Conservation (phyloP, 73 alveolate species). For the Blepharisma japonicum region DNA sequence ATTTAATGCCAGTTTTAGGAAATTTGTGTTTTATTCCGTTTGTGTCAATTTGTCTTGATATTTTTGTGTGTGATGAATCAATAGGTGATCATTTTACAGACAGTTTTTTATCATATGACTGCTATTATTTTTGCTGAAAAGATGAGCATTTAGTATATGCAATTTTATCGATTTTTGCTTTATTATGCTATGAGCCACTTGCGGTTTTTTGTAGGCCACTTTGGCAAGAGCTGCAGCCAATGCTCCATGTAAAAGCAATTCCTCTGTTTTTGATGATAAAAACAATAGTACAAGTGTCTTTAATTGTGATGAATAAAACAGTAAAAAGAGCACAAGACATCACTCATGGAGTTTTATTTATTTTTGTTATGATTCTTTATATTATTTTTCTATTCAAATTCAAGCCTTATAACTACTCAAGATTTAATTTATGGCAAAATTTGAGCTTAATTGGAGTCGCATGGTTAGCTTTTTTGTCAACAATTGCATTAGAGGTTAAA, state of each 20-base stretch:
- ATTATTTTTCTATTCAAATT: background rate
- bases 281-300: background rate
- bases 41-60: background rate
- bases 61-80: background rate
- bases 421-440: too few species aligned
- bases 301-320: background rate
- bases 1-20: background rate
- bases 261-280: background rate
- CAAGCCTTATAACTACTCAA: constrained; percentile 13
- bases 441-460: too few species aligned
- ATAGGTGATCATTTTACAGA: constrained; percentile 19
- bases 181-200: background rate
- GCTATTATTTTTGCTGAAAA: background rate
- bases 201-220: background rate
- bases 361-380: background rate
- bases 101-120: background rate
- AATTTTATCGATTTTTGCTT: background rate
- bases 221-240: background rate
- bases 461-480: too few species aligned
- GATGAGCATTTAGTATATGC: background rate
- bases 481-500: too few species aligned
- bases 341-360: background rate
- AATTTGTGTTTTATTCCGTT: background rate
- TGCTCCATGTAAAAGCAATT: background rate
- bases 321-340: background rate